phyloP scores from a whole-genome alignment of 2,329 filamentous ascomycete species.

The Monilinia fructigena region DNA sequence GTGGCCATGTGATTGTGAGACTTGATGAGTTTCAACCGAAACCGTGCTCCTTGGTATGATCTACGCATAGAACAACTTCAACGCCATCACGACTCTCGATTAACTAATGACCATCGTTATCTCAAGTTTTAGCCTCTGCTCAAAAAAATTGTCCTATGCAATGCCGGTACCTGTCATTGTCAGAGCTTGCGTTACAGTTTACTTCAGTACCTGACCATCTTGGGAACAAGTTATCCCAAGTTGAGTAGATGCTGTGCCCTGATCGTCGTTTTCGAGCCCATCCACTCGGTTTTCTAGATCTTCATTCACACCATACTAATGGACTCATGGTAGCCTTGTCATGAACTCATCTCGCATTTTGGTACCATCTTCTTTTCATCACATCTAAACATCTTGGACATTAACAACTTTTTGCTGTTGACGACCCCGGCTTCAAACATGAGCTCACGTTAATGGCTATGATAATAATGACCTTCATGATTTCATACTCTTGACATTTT shows the following conservation, averaged over 20 bases:
- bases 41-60: slow-evolving; percentile 12
- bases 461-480: slow-evolving; percentile 33
- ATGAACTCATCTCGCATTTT: slow-evolving; percentile 8
- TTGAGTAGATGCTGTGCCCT: slow-evolving; percentile 21
- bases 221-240: slow-evolving; percentile 18
- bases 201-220: neutral
- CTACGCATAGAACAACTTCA: slow-evolving; percentile 8
- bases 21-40: slow-evolving; percentile 24
- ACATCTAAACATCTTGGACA: slow-evolving; percentile 25
- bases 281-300: neutral
- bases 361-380: slow-evolving; percentile 5
- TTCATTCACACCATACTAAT: slow-evolving; percentile 5
- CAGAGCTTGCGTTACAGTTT: slow-evolving; percentile 23
- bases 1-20: slow-evolving; percentile 18
- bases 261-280: slow-evolving; percentile 26
- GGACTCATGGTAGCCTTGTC: slow-evolving; percentile 10
- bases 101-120: neutral
- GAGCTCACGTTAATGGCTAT: slow-evolving; percentile 30
- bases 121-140: neutral
- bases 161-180: slow-evolving; percentile 19
- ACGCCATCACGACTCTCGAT: neutral
- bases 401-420: slow-evolving; percentile 28
- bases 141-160: neutral
- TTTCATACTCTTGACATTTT: slow-evolving; percentile 32
- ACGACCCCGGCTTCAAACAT: slow-evolving; percentile 31